Percentiles rank a stretch among this genome's conserved stretches.
Evolutionary conservation across 2,329 filamentous ascomycete species (phyloP).

Genomic region (Colletotrichum sp.): DNA sequence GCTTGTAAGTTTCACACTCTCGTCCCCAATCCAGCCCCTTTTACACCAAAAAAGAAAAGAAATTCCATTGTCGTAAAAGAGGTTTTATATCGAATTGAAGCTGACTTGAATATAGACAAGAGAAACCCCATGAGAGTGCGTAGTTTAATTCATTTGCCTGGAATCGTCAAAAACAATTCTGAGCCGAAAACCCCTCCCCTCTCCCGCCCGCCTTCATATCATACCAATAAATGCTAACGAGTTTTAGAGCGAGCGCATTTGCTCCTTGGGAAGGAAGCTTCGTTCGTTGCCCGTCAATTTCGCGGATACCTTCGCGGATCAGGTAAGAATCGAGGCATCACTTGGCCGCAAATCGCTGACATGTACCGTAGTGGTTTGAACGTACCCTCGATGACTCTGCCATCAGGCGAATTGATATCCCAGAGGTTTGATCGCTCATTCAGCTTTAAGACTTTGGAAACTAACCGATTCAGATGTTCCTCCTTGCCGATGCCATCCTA

Average conservation of each 20-base stretch:
- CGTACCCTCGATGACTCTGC: slow-evolving; percentile 72
- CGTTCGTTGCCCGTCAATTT: background rate
- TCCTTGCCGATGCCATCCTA: slow-evolving; percentile 72
- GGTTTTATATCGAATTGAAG: background rate
- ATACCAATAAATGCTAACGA: background rate
- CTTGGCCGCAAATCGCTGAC: background rate
- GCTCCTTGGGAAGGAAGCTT: background rate
- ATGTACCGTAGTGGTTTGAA: background rate
- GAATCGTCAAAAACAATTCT: background rate
- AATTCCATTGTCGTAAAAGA: background rate
- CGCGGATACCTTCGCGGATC: background rate
- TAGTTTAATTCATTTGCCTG: background rate
- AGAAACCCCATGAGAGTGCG: slow-evolving; percentile 43
- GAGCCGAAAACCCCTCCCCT: background rate
- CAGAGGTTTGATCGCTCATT: background rate
- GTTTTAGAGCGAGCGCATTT: background rate
- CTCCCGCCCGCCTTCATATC: background rate
- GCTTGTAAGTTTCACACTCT: slow-evolving; percentile 23
- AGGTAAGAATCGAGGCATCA: background rate
- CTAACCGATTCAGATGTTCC: slow-evolving; percentile 66
- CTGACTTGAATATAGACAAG: slow-evolving; percentile 42
- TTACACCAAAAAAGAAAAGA: background rate
- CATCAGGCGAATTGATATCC: slow-evolving; percentile 49
- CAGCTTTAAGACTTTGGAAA: fast-evolving
- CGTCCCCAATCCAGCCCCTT: background rate